These are phyloP conservation scores for Ampelomyces quisqualis DNA, from an alignment of 2,329 filamentous ascomycete species.

Conservation along the genomic window DNA sequence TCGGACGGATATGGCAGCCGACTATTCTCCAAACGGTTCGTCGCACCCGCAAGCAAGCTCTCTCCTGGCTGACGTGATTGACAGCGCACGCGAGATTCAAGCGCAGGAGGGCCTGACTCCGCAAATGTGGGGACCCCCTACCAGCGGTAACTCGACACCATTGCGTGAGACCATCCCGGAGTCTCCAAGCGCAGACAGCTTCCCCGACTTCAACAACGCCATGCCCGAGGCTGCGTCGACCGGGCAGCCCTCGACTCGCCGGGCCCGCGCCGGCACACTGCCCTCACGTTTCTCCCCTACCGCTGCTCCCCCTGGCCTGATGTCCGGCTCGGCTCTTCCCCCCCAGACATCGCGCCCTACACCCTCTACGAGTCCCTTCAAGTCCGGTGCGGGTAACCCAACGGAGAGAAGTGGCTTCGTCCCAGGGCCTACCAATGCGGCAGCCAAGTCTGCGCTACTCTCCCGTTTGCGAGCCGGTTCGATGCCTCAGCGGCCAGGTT, in stretches of 20 bases:
- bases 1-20: slow-evolving; percentile 82
- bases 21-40: slow-evolving; percentile 90
- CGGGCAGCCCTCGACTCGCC: slow-evolving; percentile 66
- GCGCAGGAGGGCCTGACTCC: slow-evolving; percentile 84
- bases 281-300: slow-evolving; percentile 89
- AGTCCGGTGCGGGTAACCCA: slow-evolving; percentile 57
- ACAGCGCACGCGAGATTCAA: slow-evolving; percentile 91
- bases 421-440: slow-evolving; percentile 51
- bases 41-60: slow-evolving; percentile 37
- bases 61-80: slow-evolving; percentile 33
- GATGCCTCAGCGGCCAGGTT: slow-evolving; percentile 83
- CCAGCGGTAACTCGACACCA: slow-evolving; percentile 93
- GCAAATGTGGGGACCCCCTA: slow-evolving; percentile 86
- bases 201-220: slow-evolving; percentile 81
- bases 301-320: slow-evolving; percentile 61
- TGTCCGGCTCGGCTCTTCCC: slow-evolving; percentile 55
- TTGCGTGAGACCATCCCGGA: slow-evolving; percentile 96
- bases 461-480: slow-evolving; percentile 88
- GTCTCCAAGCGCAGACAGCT: slow-evolving; percentile 87
- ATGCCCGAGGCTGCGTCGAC: slow-evolving; percentile 61
- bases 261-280: slow-evolving; percentile 91
- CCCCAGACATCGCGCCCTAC: slow-evolving; percentile 82
- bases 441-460: slow-evolving; percentile 69
- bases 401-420: slow-evolving; percentile 41
- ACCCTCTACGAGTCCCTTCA: slow-evolving; percentile 84